These are phyloP conservation scores for Capsicum chinense DNA, from an alignment of 257 asterid genomes.

Conservation along the genomic window DNA sequence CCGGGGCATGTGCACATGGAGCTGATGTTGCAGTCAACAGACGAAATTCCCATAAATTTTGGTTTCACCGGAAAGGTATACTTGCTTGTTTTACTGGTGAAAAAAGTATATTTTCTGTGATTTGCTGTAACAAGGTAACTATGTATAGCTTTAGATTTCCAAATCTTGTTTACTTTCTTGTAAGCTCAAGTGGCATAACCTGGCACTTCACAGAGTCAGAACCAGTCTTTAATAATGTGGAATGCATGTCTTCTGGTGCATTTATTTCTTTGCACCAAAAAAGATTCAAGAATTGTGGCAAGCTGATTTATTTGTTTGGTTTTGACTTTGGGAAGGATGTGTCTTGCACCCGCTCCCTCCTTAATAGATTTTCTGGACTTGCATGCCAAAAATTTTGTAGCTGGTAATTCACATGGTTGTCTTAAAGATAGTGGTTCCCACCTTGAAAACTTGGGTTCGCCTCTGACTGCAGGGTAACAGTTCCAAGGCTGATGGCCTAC, in stretches of 20 bases:
- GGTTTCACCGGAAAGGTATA: conserved; percentile 96
- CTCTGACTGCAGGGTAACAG: conserved; percentile 67
- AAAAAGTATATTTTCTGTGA: neutral
- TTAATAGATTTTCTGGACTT: neutral
- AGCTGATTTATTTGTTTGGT: neutral
- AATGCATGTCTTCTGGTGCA: neutral
- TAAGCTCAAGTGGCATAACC: neutral
- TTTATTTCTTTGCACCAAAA: conserved; percentile 14
- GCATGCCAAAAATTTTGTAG: neutral
- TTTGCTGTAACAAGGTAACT: neutral
- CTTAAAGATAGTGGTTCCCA: neutral
- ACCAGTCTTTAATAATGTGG: neutral
- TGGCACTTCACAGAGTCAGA: conserved; percentile 21
- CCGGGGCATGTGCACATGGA: conserved; percentile 86
- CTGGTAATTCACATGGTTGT: conserved; percentile 11
- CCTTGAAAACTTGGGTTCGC: neutral
- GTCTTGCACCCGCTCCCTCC: neutral
- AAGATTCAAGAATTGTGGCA: neutral
- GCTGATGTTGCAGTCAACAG: conserved; percentile 92
- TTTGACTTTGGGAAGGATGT: neutral
- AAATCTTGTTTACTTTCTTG: neutral
- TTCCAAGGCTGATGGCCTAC: conserved; percentile 74
- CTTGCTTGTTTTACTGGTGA: conserved; percentile 27
- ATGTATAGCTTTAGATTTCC: conserved; percentile 17
- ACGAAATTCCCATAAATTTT: conserved; percentile 87